Evolutionary conservation across 257 asterid species (phyloP), one percentile per base, ranked within the genome.

Genomic region (Gentiana dahurica): DNA sequence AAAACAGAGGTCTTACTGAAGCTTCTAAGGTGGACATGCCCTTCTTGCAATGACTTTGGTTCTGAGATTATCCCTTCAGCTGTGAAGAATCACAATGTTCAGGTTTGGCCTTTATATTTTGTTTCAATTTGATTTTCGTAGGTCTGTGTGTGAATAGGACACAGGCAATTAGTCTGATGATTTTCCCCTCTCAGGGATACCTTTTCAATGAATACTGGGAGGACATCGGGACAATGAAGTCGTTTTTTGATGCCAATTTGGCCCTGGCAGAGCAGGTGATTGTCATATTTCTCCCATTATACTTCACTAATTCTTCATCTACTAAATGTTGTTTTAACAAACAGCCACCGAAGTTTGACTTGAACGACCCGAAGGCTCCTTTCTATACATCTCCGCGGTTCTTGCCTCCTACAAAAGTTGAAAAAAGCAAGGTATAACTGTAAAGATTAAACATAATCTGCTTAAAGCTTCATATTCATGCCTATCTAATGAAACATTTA

Each of bases 1-100:
- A 85, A 55, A 71, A 88, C 95, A 4, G 87, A 92, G 3, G 89
- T 92, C 53, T 72, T 92, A 13, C 68, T 88, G 53, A 73, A 78
- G 62, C 94, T 88, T 68, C 76, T 88, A 36, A 78, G 60, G 55
- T 68, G n/a, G 15, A 73, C 74, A 5, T 85, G 84, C 64, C 95
- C 99, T 54, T 78, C 89, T 1, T 69, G 82, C 81, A 92, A 92
- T 62, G 99, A 92, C 68, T 92, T 92, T 62, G 97, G 97, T 49
- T 88, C 97, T 34, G 99, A 92, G 76, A 92, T 88, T 68, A 83
- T 92, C 52, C 99, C 97, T 71, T 73, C 87, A 6, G 97, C 97
- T 9, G 95, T 88, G 55, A 70, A 74, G 64, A 86, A 83, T 70
- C 85, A 80, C 68, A 83, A 88, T 61, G 94, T 92, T 70, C 99